A percentile compares a stretch with the other conserved stretches of the same genome.
Conservation (phyloP, 495 filamentous ascomycete species). For the Delitschia confertaspora region DNA sequence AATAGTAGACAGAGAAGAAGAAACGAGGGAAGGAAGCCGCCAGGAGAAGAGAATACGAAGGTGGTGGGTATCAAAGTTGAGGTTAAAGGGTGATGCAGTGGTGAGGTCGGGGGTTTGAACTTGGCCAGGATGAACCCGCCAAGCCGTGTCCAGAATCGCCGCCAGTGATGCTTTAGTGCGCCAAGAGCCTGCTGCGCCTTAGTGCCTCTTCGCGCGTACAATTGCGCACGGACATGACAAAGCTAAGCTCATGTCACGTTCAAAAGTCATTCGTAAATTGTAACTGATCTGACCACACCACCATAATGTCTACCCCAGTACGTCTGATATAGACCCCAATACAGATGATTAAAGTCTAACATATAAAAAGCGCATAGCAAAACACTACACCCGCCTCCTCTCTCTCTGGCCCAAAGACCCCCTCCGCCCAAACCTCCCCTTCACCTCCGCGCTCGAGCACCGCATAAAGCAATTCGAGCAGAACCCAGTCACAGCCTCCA, state of each 20-base stretch:
- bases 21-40: constrained; percentile 4
- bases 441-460: constrained; percentile 59
- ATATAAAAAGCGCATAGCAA: constrained; percentile 28
- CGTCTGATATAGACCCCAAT: neutral
- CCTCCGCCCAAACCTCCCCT: constrained; percentile 67
- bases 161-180: no score
- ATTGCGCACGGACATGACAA: neutral
- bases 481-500: constrained; percentile 8
- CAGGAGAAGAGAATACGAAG: neutral
- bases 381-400: constrained; percentile 57
- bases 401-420: constrained; percentile 68
- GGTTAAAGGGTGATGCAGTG: no score
- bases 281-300: neutral
- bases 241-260: neutral
- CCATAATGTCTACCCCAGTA: constrained; percentile 26
- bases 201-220: no score
- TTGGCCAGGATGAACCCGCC: no score
- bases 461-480: constrained; percentile 39
- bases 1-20: constrained; percentile 23
- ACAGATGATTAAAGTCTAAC: constrained; percentile 10
- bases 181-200: no score
- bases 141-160: no score
- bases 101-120: no score
- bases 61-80: no score
- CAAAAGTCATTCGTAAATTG: no score